Percentiles rank a stretch among this genome's conserved stretches.
These are phyloP conservation scores for Daldinia bambusicola DNA, from an alignment of 495 filamentous ascomycete species.

Conservation along the genomic window DNA sequence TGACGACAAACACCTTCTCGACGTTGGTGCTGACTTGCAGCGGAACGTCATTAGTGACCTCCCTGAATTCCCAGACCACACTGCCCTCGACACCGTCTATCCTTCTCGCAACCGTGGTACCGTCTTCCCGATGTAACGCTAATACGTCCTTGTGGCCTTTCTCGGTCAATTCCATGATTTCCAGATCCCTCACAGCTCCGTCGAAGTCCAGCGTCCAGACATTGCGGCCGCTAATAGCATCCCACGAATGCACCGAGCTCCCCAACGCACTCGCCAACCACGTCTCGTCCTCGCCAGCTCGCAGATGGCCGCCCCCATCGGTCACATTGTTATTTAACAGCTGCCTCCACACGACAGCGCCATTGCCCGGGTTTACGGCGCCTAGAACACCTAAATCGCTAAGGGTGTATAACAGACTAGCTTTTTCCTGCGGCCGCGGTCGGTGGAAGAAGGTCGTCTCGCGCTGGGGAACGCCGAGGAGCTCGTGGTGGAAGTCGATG, in stretches of 20 bases:
- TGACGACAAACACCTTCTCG: constrained; percentile 78
- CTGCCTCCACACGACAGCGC: constrained; percentile 87
- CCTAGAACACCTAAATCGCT: constrained; percentile 83
- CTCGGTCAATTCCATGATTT: constrained; percentile 79
- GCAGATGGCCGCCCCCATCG: constrained; percentile 65
- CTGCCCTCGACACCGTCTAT: constrained; percentile 78
- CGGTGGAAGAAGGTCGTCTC: constrained; percentile 95
- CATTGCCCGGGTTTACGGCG: constrained; percentile 88
- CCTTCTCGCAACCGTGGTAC: constrained; percentile 69
- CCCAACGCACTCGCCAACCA: constrained; percentile 77
- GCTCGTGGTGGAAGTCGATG: constrained; percentile 91
- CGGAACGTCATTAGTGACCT: constrained; percentile 73
- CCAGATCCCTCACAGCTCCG: constrained; percentile 76
- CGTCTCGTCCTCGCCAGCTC: constrained; percentile 77
- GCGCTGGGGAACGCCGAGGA: constrained; percentile 82
- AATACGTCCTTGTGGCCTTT: constrained; percentile 73
- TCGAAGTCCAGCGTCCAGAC: constrained; percentile 73
- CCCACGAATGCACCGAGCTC: constrained; percentile 79
- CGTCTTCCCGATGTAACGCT: constrained; percentile 70
- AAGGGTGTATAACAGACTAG: constrained; percentile 90
- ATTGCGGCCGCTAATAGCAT: constrained; percentile 79
- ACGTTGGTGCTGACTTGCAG: constrained; percentile 82
- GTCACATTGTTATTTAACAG: constrained; percentile 57
- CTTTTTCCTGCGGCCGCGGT: constrained; percentile 80
- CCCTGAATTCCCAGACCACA: constrained; percentile 79